Base-by-base conservation (phyloP, 2,329 filamentous ascomycete species). In the Fusarium neocosmosporiellum region DNA sequence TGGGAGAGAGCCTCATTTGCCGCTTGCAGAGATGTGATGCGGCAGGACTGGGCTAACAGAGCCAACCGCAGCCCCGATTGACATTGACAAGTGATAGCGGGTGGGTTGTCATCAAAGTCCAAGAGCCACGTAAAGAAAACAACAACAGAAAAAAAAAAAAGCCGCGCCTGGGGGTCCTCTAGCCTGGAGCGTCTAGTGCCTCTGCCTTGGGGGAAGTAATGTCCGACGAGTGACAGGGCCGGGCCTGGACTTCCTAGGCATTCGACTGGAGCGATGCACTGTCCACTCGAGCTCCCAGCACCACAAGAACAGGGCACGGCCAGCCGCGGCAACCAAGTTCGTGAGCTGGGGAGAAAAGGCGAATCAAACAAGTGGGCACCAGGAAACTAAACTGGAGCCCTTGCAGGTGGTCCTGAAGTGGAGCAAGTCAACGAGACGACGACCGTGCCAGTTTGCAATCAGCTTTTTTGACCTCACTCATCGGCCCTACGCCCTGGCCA, bases 91-190 rank as follows among this genome's bases (percentile, higher is more conserved):
- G 73, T 71, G 76, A 77, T 73, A 78, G 62, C 68, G 54, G 58
- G 74, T 75, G 73, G 74, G 71, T 73, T 75, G 71, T 75, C 68
- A 75, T 74, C 67, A 69, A 62, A 69, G 48, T 43, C 54, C 57
- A 66, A 59, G 20, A 46, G 50, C 75, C 74, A 78, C 74, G 75
- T 77, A 78, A 78, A 72, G 73, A 77, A 77, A 75, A 69, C 20
- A 67, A 60, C 41, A 62, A 46, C 27, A 43, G 27, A 41, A 36
- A n/a, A 39, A n/a, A 14, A 70, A 60, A 73, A 74, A 75, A 67
- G 64, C 65, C 73, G 75, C 75, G 70, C 50, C 57, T 77, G 65
- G 71, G 65, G 62, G 27, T 31, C 46, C 46, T 50, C 61, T 70
- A 66, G 65, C 63, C 68, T 68, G 65, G 62, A 48, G 66, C 66